Base-by-base conservation (phyloP, 208 protist species). In the Leishmania arabica region DNA sequence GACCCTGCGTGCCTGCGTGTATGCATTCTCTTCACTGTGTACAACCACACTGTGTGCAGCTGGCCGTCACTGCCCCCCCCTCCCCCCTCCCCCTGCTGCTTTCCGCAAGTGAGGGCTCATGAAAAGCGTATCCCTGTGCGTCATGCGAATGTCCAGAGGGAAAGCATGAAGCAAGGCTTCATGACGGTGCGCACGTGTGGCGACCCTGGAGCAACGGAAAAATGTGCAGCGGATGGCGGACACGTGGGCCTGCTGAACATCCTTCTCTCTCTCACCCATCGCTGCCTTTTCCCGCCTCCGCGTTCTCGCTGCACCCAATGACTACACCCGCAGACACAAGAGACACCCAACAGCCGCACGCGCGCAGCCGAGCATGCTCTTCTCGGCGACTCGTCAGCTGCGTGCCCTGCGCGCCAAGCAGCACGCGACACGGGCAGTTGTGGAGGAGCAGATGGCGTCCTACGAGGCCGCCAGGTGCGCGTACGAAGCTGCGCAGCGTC, bases 301-400 rank as follows among this genome's bases (percentile, higher is more conserved):
- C 21, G 1, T 49, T 19, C 27, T 42, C 64, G 64, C 24, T 15
- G 6, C 64, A 4, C 24, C 45, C 4, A 31, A 31, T 21, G 45
- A 6, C 69, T 27, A 17, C 69, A 49, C 19, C 19, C 42, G 27
- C 21, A 49, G 31, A 51, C 54, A 45, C 31, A 1, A 1, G 2
- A 31, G n/a, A 62, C 37, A 37, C 4, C 6, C 11, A 42, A 56
- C 7, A 56, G 13, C 9, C 27, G 40, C 53, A 19, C n/a, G 31
- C 8, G 31, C 62, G 8, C 27, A 83, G 11, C 42, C 53, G 47
- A n/a, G 21, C 31, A 79, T 90, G 71, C 64, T 87, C 37, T 75
- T 82, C n/a, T 86, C 86, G 21, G 85, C 80, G 37, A 80, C 79
- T 60, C 83, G 90, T 60, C 85, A 90, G 64, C 84, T 93, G 58